These are phyloP conservation scores for Venturia aucupariae DNA, from an alignment of 2,329 filamentous ascomycete genomes.

Conservation along the genomic window DNA sequence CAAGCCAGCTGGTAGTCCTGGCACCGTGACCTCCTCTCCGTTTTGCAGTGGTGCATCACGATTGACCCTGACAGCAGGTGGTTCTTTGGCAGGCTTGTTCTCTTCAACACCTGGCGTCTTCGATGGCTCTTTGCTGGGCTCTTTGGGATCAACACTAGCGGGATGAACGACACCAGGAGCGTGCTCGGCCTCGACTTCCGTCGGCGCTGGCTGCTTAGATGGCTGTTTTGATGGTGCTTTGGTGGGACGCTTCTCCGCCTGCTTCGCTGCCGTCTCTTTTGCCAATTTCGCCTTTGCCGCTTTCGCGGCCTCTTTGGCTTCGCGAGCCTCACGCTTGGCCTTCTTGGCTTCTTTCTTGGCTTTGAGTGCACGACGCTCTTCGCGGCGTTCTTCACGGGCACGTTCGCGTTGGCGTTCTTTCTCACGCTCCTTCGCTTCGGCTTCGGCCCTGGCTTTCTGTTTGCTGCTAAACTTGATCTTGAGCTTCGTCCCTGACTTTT, in stretches of 20 bases:
- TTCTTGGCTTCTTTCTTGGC: slow-evolving; percentile 5
- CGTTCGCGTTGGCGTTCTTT: slow-evolving; percentile 8
- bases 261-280: slow-evolving; percentile 4
- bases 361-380: slow-evolving; percentile 3
- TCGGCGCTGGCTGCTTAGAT: neutral
- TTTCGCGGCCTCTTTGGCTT: slow-evolving; percentile 8
- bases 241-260: slow-evolving; percentile 2
- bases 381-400: neutral
- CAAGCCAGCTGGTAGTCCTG: slow-evolving; percentile 28
- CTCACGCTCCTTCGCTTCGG: slow-evolving; percentile 16
- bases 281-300: slow-evolving; percentile 1
- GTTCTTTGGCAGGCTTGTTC: slow-evolving; percentile 18
- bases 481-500: slow-evolving; percentile 18
- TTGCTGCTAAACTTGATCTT: slow-evolving; percentile 18
- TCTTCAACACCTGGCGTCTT: slow-evolving; percentile 19
- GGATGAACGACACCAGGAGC: neutral
- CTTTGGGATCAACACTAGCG: neutral
- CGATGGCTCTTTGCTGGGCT: slow-evolving; percentile 15
- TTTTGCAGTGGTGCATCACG: slow-evolving; percentile 19
- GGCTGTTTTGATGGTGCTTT: neutral
- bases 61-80: slow-evolving; percentile 14
- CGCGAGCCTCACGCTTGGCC: slow-evolving; percentile 1
- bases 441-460: slow-evolving; percentile 22
- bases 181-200: neutral
- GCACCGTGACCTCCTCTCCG: slow-evolving; percentile 31